phyloP scores from a whole-genome alignment of 2,329 filamentous ascomycete genomes.

The Exserohilum rostratum region DNA sequence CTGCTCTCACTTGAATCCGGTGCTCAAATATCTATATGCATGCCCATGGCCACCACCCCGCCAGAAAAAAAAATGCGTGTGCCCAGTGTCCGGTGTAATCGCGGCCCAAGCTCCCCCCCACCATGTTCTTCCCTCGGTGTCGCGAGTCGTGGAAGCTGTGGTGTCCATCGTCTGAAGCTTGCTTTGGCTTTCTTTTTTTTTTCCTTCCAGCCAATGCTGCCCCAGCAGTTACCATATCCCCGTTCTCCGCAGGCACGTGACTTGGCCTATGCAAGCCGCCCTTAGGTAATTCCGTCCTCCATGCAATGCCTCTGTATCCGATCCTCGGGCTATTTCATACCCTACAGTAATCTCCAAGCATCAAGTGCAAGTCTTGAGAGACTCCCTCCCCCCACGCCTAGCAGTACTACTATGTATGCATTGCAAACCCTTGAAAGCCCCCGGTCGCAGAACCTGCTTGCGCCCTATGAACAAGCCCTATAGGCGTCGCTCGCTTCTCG shows the following conservation, averaged over 20 bases:
- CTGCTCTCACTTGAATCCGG: no score
- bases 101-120: not conserved
- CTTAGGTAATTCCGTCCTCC: not conserved
- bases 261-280: not conserved
- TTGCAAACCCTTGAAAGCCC: not conserved
- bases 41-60: not conserved
- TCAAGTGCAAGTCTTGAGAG: constrained; percentile 5
- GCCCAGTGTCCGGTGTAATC: not conserved
- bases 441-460: not conserved
- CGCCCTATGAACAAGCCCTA: not conserved
- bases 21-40: not conserved
- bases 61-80: not conserved
- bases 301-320: not conserved
- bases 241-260: not conserved
- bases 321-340: not conserved
- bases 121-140: not conserved
- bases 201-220: not conserved
- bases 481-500: not conserved
- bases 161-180: not conserved
- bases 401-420: not conserved
- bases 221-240: not conserved
- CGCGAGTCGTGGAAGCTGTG: not conserved
- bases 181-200: not conserved
- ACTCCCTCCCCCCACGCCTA: not conserved
- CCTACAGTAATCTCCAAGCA: not conserved